Evolutionary conservation across 768 basidiomycete species (phyloP).

Genomic region (Suillus discolor): DNA sequence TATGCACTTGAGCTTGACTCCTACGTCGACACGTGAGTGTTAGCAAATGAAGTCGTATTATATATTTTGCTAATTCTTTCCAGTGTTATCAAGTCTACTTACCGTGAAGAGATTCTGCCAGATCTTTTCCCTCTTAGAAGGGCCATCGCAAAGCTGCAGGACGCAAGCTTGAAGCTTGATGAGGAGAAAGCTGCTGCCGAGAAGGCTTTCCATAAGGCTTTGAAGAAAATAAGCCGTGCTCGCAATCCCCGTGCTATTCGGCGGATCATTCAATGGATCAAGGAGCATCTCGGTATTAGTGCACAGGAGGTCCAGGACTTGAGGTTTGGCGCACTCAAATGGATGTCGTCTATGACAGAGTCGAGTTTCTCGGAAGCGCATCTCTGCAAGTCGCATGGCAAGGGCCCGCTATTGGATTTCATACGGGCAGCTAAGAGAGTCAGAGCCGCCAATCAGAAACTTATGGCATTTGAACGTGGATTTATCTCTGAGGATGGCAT

Average conservation of each 20-base stretch:
- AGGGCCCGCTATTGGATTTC: conserved; percentile 45
- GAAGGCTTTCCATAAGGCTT: conserved; percentile 47
- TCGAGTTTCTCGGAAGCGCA: conserved; percentile 6
- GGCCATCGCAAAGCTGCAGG: conserved; percentile 49
- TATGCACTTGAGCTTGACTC: conserved; percentile 67
- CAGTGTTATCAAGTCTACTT: conserved; percentile 54
- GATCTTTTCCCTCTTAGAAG: conserved; percentile 47
- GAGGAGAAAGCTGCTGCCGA: conserved; percentile 60
- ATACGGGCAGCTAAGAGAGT: conserved; percentile 62
- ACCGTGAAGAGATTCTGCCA: conserved; percentile 16
- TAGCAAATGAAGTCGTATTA: conserved; percentile 22
- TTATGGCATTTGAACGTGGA: conserved; percentile 74
- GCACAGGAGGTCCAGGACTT: conserved; percentile 5
- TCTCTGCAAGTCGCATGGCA: conserved; percentile 20
- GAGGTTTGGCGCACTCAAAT: conserved; percentile 9
- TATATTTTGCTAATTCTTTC: conserved; percentile 17
- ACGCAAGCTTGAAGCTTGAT: conserved; percentile 57
- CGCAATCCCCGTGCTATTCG: conserved; percentile 1
- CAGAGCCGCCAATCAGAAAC: conserved; percentile 60
- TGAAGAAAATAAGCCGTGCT: conserved; percentile 33
- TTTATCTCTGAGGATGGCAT: conserved; percentile 81
- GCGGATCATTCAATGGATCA: conserved; percentile 29
- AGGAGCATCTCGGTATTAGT: conserved; percentile 18
- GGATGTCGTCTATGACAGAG: conserved; percentile 6
- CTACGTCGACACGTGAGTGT: conserved; percentile 60